Evolutionary conservation across 192 early-diverging fungal species (phyloP), one percentile per base, ranked within the genome.

Genomic region (Geosiphon pyriformis): DNA sequence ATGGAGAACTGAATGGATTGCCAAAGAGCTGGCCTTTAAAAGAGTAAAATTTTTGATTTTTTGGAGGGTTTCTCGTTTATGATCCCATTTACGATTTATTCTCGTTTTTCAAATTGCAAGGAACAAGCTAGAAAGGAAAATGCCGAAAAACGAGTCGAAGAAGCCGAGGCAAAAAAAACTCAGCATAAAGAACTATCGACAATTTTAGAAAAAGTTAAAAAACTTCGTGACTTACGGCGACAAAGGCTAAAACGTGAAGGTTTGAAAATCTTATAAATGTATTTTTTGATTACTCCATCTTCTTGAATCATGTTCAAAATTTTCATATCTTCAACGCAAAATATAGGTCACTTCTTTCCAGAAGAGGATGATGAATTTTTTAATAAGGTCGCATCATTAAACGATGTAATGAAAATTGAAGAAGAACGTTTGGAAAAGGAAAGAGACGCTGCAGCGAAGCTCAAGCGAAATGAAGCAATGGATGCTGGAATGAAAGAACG

Each of bases 341-440:
- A 49, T 46, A 26, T 46, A 67, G 73, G 73, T 30, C 73, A 72
- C 30, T 74, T 74, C 47, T 74, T 74, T 49, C 70, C 73, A 2
- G 73, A 71, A 42, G 70, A 74, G 54, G 73, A 69, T 23, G 30
- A 74, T 20, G 65, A 66, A 34, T 74, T 74, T 46, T 74, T 72
- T 35, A 67, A 71, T 25, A 59, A 59, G 10, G 32, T 74, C 30
- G 59, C 66, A 30, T 65, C 70, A 61, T 58, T 65, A 22, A 60
- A 71, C 53, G 65, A 72, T 47, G 70, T 31, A 18, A 59, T 33
- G 68, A 50, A 59, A 23, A 35, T 56, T 56, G 65, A 67, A 57
- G 61, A 61, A 32, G 46, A 49, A 6, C 47, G 69, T 42, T 33
- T 70, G 17, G 61, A 70, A 42, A 42, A 64, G 15, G 69, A 61